Evolutionary conservation across 768 basidiomycete genomes (phyloP).

Genomic region (Sporobolomyces phaffii): DNA sequence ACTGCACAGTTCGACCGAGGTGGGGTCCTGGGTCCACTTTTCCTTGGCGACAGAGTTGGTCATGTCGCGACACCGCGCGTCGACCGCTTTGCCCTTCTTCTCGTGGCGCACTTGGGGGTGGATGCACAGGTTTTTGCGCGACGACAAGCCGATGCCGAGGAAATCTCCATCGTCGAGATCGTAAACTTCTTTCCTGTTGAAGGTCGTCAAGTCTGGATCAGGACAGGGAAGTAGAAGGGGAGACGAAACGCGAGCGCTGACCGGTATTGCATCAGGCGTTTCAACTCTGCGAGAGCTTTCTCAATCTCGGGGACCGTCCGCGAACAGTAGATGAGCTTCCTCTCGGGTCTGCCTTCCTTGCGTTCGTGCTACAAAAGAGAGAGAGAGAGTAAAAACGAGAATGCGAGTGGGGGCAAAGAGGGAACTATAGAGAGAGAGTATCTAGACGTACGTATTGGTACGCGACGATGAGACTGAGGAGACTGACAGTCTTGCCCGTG

Average conservation of each 20-base stretch:
- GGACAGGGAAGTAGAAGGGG: constrained; percentile 40
- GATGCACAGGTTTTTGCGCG: constrained; percentile 91
- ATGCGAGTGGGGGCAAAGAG: too few species aligned
- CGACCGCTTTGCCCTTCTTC: constrained; percentile 96
- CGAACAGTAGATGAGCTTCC: constrained; percentile 97
- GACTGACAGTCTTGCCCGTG: constrained; percentile 95
- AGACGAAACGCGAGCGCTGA: constrained; percentile 44
- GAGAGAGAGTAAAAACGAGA: too few species aligned
- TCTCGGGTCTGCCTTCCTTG: constrained; percentile 45
- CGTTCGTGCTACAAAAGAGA: constrained; percentile 65
- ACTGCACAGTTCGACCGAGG: constrained; percentile 83
- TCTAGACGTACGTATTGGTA: constrained; percentile 74
- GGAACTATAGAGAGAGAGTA: too few species aligned
- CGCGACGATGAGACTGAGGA: constrained; percentile 90
- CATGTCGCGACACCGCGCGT: constrained; percentile 91
- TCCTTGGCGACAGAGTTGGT: constrained; percentile 77
- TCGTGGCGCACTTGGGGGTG: constrained; percentile 88
- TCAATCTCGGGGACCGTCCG: constrained; percentile 99
- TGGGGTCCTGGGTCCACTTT: constrained; percentile 76
- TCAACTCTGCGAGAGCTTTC: constrained; percentile 91
- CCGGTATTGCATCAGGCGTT: constrained; percentile 86
- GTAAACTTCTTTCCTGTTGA: constrained; percentile 51
- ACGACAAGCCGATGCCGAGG: constrained; percentile 84
- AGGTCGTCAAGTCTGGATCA: background rate
- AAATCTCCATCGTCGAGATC: constrained; percentile 68